Percentiles rank a stretch among this genome's conserved stretches.
Evolutionary conservation across 306 rosid genomes (phyloP).

Genomic region (Lathyrus aphaca): DNA sequence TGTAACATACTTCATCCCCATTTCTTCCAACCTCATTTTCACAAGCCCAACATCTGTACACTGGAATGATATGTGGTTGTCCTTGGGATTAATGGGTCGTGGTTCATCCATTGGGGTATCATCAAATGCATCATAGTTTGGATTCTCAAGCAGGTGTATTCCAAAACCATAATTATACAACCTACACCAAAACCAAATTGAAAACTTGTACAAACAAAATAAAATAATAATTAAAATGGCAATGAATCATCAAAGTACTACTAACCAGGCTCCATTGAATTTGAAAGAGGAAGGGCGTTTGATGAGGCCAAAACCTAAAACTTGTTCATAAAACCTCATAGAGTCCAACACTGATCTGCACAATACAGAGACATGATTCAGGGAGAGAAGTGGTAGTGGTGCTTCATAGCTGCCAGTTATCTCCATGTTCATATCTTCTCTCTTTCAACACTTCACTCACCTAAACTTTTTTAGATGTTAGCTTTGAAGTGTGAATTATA

Average conservation of each 20-base stretch:
- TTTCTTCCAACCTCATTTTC: conserved; percentile 67
- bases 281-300: conserved; percentile 88
- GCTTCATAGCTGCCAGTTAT: conserved; percentile 50
- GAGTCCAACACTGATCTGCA: conserved; percentile 78
- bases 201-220: conserved; percentile 8
- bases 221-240: neutral
- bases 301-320: conserved; percentile 76
- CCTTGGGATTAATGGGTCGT: conserved; percentile 76
- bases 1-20: conserved; percentile 74
- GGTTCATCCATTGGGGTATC: conserved; percentile 36
- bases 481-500: conserved; percentile 2
- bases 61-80: conserved; percentile 89
- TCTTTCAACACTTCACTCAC: neutral
- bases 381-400: conserved; percentile 70
- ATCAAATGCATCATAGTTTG: conserved; percentile 54
- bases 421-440: conserved; percentile 49
- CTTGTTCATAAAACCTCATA: conserved; percentile 65
- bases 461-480: conserved; percentile 5
- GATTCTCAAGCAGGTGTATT: conserved; percentile 78
- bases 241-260: neutral
- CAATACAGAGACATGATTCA: conserved; percentile 69
- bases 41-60: conserved; percentile 80
- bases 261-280: conserved; percentile 83
- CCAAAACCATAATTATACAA: conserved; percentile 81
- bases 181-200: conserved; percentile 41